Evolutionary conservation across 257 asterid species (phyloP), one percentile per base, ranked within the genome.

Genomic region (Petunia axillaris): DNA sequence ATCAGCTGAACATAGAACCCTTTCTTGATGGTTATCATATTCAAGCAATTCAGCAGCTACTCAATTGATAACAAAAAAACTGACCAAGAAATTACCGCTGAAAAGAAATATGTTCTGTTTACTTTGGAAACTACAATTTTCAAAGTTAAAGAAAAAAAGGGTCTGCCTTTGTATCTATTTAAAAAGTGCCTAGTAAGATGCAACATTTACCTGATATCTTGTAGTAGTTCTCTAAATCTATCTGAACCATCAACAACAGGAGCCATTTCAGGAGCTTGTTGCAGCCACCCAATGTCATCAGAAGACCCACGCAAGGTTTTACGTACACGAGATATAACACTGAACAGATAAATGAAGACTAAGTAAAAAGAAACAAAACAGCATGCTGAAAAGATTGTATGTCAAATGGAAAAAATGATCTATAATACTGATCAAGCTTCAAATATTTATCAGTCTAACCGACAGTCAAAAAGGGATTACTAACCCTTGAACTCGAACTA

Each of bases 271-370:
- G 94, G 91, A 78, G 89, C 90, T 71, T 78, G 79, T 84, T 92
- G 98, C 81, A 95, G 80, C 99, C 99, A 95, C 55, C 99, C 99
- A 81, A 95, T 93, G 83, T 93, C 99, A 87, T 87, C 91, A 75
- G 97, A 90, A 80, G 99, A 95, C 59, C 99, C 99, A 75, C 58
- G 92, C 82, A 92, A 86, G 64, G 97, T 86, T 84, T 52, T 91
- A 68, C 85, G 57, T 37, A 92, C 84, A 78, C 96, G 91, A 41
- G 89, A 87, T 74, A 85, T 78, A 78, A 90, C 6, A 54, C 99
- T 95, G 82, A 77, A 76, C 79, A 67, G 80, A 79, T 6, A 67
- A 75, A n/a, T 63, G 64, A 63, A 85, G 62, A 71, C 78, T 35
- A 15, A 62, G 65, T 43, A 37, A 25, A 73, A 63, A 65, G 58